Conservation (phyloP, 495 filamentous ascomycete species). For the Beverwykella pulmonaria region DNA sequence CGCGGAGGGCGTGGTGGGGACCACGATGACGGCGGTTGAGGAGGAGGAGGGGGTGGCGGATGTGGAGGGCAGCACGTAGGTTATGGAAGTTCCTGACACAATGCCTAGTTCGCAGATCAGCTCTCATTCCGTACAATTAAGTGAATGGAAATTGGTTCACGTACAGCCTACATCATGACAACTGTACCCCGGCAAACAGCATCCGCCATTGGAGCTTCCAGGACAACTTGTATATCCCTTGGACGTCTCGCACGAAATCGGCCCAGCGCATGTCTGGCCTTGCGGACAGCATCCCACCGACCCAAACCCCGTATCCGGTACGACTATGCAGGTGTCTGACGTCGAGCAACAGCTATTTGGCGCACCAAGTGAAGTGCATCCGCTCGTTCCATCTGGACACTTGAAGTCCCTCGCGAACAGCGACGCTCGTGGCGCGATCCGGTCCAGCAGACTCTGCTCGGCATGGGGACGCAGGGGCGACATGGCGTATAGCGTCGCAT, state of each 20-base stretch:
- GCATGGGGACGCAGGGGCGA: slow-evolving; percentile 50
- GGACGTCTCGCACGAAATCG: slow-evolving; percentile 60
- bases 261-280: slow-evolving; percentile 68
- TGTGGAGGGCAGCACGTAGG: slow-evolving; percentile 24
- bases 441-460: slow-evolving; percentile 15
- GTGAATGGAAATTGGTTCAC: slow-evolving; percentile 37
- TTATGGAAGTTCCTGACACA: slow-evolving; percentile 28
- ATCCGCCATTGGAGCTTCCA: slow-evolving; percentile 73
- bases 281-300: slow-evolving; percentile 83
- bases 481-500: slow-evolving; percentile 13
- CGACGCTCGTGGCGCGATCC: slow-evolving; percentile 36
- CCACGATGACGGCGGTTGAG: slow-evolving; percentile 32
- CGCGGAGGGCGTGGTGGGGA: slow-evolving; percentile 49
- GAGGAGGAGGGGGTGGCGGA: neutral
- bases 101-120: slow-evolving; percentile 23
- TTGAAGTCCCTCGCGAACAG: slow-evolving; percentile 60
- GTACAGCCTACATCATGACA: slow-evolving; percentile 83
- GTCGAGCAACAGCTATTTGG: slow-evolving; percentile 76
- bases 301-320: slow-evolving; percentile 72
- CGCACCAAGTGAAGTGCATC: slow-evolving; percentile 68
- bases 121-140: neutral
- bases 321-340: slow-evolving; percentile 68
- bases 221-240: slow-evolving; percentile 69
- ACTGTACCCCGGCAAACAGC: slow-evolving; percentile 78
- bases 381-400: slow-evolving; percentile 70